These are phyloP conservation scores for Aquilaria agallochum DNA, from an alignment of 441 rosid species.

Conservation along the genomic window DNA sequence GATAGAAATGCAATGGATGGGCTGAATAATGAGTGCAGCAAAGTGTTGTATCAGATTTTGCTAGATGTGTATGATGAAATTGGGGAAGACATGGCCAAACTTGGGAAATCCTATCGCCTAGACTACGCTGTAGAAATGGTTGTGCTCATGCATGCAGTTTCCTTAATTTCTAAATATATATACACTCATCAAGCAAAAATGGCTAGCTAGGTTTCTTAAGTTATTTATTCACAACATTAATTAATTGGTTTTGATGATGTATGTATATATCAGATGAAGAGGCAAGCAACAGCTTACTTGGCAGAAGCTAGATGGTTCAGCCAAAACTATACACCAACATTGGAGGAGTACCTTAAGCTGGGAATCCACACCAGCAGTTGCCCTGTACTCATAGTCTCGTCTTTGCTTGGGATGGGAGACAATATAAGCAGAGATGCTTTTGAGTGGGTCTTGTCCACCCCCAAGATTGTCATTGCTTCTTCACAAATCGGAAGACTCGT, in stretches of 20 bases:
- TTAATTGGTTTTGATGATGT: too few species aligned
- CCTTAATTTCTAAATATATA: too few species aligned
- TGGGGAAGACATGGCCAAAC: conserved; percentile 9
- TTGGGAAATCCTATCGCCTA: conserved; percentile 17
- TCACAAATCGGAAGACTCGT: too few species aligned
- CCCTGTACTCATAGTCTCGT: neutral
- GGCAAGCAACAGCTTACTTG: conserved; percentile 5
- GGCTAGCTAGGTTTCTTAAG: too few species aligned
- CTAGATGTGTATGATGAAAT: conserved; percentile 25
- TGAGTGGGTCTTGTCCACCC: neutral
- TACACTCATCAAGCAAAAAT: too few species aligned
- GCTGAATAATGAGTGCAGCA: conserved; percentile 30
- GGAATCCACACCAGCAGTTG: neutral
- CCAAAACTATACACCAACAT: conserved; percentile 10
- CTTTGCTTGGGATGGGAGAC: conserved; percentile 20
- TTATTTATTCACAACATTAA: too few species aligned
- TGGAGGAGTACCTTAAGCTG: conserved; percentile 19
- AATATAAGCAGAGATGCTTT: conserved; percentile 21
- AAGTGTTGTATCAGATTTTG: conserved; percentile 8
- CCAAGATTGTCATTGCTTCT: too few species aligned
- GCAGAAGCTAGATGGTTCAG: conserved; percentile 16
- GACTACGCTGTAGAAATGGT: neutral
- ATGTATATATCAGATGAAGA: conserved; percentile 6
- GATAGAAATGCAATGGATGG: conserved; percentile 16
- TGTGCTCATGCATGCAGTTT: too few species aligned